Evolutionary conservation across 495 filamentous ascomycete species (phyloP).

Genomic region (Podospora pseudocomata): DNA sequence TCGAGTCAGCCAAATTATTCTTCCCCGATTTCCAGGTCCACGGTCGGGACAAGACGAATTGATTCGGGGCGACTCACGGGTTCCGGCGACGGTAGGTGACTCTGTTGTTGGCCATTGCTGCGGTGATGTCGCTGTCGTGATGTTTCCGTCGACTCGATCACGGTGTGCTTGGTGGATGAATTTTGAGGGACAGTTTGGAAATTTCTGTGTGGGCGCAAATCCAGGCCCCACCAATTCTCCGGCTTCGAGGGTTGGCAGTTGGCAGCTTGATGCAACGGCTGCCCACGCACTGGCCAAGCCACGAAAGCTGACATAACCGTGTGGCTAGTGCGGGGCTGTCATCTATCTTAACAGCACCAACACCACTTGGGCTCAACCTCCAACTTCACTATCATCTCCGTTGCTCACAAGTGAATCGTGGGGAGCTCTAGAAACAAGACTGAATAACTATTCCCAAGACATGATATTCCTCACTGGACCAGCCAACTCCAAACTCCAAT

Average conservation of each 20-base stretch:
- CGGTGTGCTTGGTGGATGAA: slow-evolving; percentile 44
- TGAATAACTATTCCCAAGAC: background rate
- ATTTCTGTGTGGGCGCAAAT: slow-evolving; percentile 42
- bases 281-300: background rate
- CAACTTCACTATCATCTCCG: background rate
- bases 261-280: slow-evolving; percentile 1
- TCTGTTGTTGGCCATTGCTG: slow-evolving; percentile 57
- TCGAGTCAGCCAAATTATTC: slow-evolving; percentile 24
- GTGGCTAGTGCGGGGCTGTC: slow-evolving; percentile 2
- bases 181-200: slow-evolving; percentile 39
- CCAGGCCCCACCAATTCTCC: slow-evolving; percentile 28
- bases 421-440: background rate
- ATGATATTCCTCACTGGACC: background rate
- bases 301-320: slow-evolving; percentile 3
- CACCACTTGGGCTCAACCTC: background rate
- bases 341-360: background rate
- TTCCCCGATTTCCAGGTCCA: slow-evolving; percentile 12
- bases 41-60: slow-evolving; percentile 1
- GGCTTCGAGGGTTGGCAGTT: slow-evolving; percentile 16
- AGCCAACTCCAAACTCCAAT: background rate
- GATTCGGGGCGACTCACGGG: slow-evolving; percentile 62
- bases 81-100: slow-evolving; percentile 78
- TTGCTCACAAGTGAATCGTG: background rate
- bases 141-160: slow-evolving; percentile 43
- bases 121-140: slow-evolving; percentile 55